Conservation (phyloP, 2,329 filamentous ascomycete species). For the Hymenoscyphus scutula region DNA sequence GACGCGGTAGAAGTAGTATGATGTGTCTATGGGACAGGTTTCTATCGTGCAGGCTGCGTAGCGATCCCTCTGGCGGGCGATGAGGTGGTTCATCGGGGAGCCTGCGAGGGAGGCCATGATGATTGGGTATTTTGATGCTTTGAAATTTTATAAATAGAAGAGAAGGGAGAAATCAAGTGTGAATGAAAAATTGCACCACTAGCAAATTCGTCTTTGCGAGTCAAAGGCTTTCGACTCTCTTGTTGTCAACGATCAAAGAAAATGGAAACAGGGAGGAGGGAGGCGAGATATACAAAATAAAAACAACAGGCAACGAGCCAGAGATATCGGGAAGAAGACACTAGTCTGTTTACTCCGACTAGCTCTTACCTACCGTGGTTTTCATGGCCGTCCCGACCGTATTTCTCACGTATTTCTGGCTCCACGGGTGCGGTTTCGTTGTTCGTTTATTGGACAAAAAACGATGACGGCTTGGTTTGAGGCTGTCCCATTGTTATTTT, state of each 20-base stretch:
- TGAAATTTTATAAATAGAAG: background rate
- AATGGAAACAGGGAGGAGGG: too few relatives aligned
- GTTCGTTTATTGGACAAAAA: background rate
- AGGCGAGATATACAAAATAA: too few relatives aligned
- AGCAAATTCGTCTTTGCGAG: background rate
- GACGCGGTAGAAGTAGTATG: slow-evolving; percentile 54
- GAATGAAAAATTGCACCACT: background rate
- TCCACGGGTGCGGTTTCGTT: background rate
- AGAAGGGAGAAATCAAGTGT: too few relatives aligned
- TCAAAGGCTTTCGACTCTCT: too few relatives aligned
- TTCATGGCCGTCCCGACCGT: background rate
- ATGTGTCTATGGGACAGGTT: slow-evolving; percentile 38
- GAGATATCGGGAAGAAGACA: too few relatives aligned
- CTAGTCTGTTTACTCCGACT: too few relatives aligned
- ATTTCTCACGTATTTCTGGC: too few relatives aligned
- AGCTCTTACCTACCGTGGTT: too few relatives aligned
- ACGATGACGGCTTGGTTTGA: background rate
- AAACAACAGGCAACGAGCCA: too few relatives aligned
- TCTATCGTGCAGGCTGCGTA: slow-evolving; percentile 36
- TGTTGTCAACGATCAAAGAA: too few relatives aligned
- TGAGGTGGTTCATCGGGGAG: slow-evolving; percentile 11
- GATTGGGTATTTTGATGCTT: background rate
- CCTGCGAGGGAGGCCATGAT: slow-evolving; percentile 19
- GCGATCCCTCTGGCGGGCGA: slow-evolving; percentile 4
- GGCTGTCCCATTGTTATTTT: background rate